phyloP scores from a whole-genome alignment of 176 grass and related monocot species.

The Carex myosuroides region DNA sequence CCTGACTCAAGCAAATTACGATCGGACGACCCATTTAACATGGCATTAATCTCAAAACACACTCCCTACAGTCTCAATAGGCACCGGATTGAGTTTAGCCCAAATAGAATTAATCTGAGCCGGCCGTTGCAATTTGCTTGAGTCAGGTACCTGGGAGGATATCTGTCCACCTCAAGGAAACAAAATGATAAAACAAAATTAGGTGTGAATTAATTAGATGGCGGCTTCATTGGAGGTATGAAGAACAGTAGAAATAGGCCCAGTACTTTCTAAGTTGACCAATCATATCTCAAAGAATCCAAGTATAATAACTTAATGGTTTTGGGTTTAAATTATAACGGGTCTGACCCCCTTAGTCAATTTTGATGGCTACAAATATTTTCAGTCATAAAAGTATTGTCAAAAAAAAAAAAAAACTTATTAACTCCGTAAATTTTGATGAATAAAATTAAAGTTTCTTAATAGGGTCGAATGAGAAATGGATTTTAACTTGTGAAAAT shows the following conservation, averaged over 20 bases:
- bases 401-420: background rate
- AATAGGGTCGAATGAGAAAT: background rate
- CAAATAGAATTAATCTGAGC: too few relatives aligned
- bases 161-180: too few relatives aligned
- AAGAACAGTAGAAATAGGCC: background rate
- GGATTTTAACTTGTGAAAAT: background rate
- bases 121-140: too few relatives aligned
- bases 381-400: background rate
- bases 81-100: too few relatives aligned
- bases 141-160: too few relatives aligned
- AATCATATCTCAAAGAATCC: background rate
- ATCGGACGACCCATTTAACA: too few relatives aligned
- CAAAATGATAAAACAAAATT: background rate
- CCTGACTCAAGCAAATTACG: too few relatives aligned
- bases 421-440: background rate
- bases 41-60: too few relatives aligned
- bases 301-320: background rate
- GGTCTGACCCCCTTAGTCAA: background rate
- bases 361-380: background rate
- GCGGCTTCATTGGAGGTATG: background rate
- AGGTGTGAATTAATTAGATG: background rate
- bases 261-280: background rate
- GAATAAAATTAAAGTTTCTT: background rate
- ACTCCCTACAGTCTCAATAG: too few relatives aligned
- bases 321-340: background rate